Conservation (phyloP, 371 early-diverging fungal species). For the Circinella umbellata region DNA sequence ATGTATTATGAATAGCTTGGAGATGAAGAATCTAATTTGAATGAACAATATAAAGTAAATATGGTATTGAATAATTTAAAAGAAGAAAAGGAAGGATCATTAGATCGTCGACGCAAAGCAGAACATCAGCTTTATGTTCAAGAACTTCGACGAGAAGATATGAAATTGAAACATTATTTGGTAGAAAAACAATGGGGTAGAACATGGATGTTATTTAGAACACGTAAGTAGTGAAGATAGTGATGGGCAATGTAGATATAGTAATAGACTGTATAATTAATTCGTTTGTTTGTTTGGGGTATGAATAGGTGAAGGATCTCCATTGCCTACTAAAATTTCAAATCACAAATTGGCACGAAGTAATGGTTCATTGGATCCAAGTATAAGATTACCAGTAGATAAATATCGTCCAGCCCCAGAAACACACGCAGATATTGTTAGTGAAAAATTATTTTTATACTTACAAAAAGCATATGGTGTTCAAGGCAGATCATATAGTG, state of each 20-base stretch:
- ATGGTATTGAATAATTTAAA: conserved; percentile 21
- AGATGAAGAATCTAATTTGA: conserved; percentile 14
- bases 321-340: conserved; percentile 39
- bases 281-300: not conserved
- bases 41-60: conserved; percentile 24
- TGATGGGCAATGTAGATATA: no score
- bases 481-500: conserved; percentile 44
- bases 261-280: not conserved
- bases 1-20: conserved; percentile 20
- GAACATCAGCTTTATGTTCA: conserved; percentile 49
- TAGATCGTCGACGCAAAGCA: conserved; percentile 48
- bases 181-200: conserved; percentile 50
- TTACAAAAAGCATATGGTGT: conserved; percentile 45
- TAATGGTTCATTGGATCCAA: conserved; percentile 46
- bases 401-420: conserved; percentile 53
- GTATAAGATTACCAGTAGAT: conserved; percentile 46
- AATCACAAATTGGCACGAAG: conserved; percentile 40
- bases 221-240: no score
- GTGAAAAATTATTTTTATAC: conserved; percentile 44
- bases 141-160: conserved; percentile 48
- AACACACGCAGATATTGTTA: conserved; percentile 52
- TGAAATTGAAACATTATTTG: conserved; percentile 44
- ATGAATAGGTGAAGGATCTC: conserved; percentile 43
- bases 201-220: conserved; percentile 53
- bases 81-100: conserved; percentile 27